Base-by-base conservation (phyloP, 768 basidiomycete genomes). In the Boletus sp. region DNA sequence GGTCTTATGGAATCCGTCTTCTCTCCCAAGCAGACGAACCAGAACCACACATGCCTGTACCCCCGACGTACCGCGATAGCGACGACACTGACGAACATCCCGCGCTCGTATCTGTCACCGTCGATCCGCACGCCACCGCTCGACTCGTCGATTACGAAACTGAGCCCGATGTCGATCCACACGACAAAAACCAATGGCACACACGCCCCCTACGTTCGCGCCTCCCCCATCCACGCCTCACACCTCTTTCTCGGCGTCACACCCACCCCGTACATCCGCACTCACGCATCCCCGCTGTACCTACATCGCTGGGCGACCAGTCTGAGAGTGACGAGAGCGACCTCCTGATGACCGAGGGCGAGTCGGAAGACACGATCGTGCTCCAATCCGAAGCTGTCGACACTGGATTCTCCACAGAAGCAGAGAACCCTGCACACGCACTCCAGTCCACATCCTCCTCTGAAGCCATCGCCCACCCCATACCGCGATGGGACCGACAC, bases 1-100 rank as follows among this genome's bases (percentile, higher is more conserved):
- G 96, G 90, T 94, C 92, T 52, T 92, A 90, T 70, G 94, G 94
- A 18, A 87, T 97, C n/a, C 83, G 80, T 49, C 78, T 96, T 0
- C 79, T 97, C 8, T 81, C 90, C 0, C 83, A 82, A 55, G 88
- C 37, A 2, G 47, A 64, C 20, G 60, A 66, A 11, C 54, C 53
- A 14, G 61, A 63, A 3, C 1, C 55, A 14, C 18, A 47, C 37
- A 5, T 24, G 3, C 44, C 59, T 15, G 29, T 30, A 6, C 36
- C 52, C 2, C 35, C 55, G 2, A 42, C 39, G 1, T 63, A 68
- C 20, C 56, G 51, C 7, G 61, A 67, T 14, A 32, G 14, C 1
- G 52, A 66, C 8, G 49, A 57, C 24, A 12, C 51, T 2, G 39
- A 49, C 8, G 40, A 49, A 18, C 56, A 50, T 1, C 29, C 54